Evolutionary conservation across 192 early-diverging fungal species (phyloP).

Genomic region (Coemansia sp.): DNA sequence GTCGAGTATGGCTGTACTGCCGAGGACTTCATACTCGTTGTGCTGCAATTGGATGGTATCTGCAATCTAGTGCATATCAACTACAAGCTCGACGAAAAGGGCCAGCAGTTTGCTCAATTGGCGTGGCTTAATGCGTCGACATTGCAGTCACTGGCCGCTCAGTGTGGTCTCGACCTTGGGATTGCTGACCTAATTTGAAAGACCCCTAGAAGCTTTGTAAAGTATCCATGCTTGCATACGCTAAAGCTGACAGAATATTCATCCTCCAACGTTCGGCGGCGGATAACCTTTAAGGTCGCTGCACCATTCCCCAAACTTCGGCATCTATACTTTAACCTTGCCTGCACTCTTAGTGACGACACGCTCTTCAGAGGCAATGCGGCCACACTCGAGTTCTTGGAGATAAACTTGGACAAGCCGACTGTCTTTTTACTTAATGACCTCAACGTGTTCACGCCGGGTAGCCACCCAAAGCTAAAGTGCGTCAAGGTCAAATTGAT

Average conservation of each 20-base stretch:
- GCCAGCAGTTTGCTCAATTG: neutral
- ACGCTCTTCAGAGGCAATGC: conserved; percentile 6
- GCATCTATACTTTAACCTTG: neutral
- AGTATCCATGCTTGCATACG: neutral
- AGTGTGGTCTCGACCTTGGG: neutral
- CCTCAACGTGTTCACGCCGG: neutral
- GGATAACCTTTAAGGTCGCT: neutral
- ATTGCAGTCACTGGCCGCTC: neutral
- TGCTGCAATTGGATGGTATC: neutral
- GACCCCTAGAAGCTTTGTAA: neutral
- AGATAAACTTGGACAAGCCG: neutral
- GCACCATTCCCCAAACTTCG: conserved; percentile 14
- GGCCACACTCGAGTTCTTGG: conserved; percentile 1
- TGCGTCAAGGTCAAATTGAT: neutral
- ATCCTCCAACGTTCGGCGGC: neutral
- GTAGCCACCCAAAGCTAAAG: neutral
- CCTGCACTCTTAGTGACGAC: conserved; percentile 16
- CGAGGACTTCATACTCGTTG: neutral
- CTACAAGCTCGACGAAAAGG: neutral
- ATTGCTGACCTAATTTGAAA: neutral
- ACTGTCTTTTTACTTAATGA: neutral
- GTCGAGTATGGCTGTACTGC: neutral
- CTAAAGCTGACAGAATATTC: neutral
- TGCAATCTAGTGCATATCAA: neutral
- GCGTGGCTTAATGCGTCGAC: neutral